Percentiles rank a stretch among this genome's conserved stretches.
phyloP scores from a whole-genome alignment of 768 basidiomycete genomes.

The Coprinopsis marcescibilis region DNA sequence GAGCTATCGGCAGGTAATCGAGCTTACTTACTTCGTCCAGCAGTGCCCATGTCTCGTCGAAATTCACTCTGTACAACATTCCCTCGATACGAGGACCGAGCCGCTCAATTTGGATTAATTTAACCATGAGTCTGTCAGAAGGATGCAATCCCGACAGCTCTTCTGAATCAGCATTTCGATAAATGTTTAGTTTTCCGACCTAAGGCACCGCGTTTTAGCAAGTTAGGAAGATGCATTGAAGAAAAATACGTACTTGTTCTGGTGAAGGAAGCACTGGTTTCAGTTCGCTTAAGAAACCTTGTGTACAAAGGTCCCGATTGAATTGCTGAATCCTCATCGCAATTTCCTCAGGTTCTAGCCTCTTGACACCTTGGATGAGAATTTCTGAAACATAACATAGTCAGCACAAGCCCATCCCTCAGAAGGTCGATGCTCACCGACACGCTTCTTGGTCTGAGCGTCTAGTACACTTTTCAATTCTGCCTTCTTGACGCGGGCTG shows the following conservation, averaged over 20 bases:
- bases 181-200: slow-evolving; percentile 87
- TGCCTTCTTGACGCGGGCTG: slow-evolving; percentile 78
- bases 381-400: slow-evolving; percentile 59
- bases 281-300: slow-evolving; percentile 84
- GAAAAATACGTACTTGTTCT: slow-evolving; percentile 56
- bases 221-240: slow-evolving; percentile 1
- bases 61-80: slow-evolving; percentile 91
- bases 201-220: slow-evolving; percentile 18
- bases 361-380: slow-evolving; percentile 82
- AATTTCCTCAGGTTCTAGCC: slow-evolving; percentile 81
- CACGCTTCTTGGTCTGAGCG: slow-evolving; percentile 85
- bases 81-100: slow-evolving; percentile 83
- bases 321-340: slow-evolving; percentile 80
- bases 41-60: slow-evolving; percentile 79
- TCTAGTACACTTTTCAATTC: slow-evolving; percentile 91
- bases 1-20: neutral
- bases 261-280: slow-evolving; percentile 86
- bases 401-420: neutral
- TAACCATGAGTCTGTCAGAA: slow-evolving; percentile 95
- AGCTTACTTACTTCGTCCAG: slow-evolving; percentile 69
- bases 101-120: slow-evolving; percentile 90
- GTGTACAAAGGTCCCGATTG: slow-evolving; percentile 80
- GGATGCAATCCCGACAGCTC: slow-evolving; percentile 88
- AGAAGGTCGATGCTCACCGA: slow-evolving; percentile 54
- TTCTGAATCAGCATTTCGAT: slow-evolving; percentile 79